These are phyloP conservation scores for Cyamopsis tetragonoloba DNA, from an alignment of 306 rosid genomes.

Conservation along the genomic window DNA sequence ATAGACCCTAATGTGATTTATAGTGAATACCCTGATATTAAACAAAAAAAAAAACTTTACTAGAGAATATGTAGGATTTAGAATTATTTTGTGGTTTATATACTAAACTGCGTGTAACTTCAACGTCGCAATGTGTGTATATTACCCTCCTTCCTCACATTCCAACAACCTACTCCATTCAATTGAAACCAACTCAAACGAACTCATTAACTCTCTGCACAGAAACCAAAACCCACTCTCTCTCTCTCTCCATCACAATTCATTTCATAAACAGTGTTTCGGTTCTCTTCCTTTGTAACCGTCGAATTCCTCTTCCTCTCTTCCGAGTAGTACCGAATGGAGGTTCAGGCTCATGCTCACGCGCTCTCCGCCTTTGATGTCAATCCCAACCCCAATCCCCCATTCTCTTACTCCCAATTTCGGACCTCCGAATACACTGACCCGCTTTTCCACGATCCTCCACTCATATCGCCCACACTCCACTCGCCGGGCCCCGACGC, in stretches of 20 bases:
- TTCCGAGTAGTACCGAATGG: conserved; percentile 4
- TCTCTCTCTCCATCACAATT: too few species aligned
- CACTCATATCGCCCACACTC: background rate
- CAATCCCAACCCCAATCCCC: background rate
- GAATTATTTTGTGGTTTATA: too few species aligned
- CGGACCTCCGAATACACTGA: conserved; percentile 15
- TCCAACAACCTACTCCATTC: background rate
- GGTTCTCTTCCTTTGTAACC: too few species aligned
- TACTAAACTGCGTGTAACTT: too few species aligned
- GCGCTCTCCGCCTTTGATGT: background rate
- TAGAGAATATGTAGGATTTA: too few species aligned
- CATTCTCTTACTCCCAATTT: conserved; percentile 8
- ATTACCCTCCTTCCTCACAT: background rate
- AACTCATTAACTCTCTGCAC: background rate
- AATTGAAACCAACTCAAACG: background rate
- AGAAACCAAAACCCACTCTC: background rate
- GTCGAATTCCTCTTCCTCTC: background rate
- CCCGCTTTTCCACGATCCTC: background rate
- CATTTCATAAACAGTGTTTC: too few species aligned
- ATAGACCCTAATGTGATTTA: too few species aligned
- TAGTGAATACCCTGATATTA: too few species aligned
- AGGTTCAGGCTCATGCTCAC: conserved; percentile 22
- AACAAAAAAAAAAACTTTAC: too few species aligned
- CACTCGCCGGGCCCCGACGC: background rate
- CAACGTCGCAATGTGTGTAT: background rate